These are phyloP conservation scores for Ochetophila trinervis DNA, from an alignment of 306 rosid genomes.

Conservation along the genomic window DNA sequence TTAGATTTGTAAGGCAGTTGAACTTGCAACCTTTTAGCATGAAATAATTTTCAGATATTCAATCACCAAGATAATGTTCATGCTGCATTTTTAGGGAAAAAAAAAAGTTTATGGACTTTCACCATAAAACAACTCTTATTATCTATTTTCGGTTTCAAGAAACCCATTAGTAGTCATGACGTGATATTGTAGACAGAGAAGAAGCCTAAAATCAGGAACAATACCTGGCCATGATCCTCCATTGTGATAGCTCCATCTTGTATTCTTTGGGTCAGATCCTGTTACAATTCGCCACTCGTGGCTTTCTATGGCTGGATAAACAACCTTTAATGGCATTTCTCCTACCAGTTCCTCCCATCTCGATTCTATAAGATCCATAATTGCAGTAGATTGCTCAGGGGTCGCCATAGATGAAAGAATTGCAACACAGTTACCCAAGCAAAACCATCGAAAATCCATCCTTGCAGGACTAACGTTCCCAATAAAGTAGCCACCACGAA, in stretches of 20 bases:
- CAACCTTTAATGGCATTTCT: slow-evolving; percentile 66
- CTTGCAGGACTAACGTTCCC: slow-evolving; percentile 67
- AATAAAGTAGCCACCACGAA: slow-evolving; percentile 56
- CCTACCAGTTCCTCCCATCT: slow-evolving; percentile 62
- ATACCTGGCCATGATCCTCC: slow-evolving; percentile 79
- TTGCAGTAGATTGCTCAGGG: slow-evolving; percentile 58
- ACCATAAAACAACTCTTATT: background rate
- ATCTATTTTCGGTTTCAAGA: background rate
- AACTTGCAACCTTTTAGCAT: too few species aligned
- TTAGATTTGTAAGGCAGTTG: too few species aligned
- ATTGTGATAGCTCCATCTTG: slow-evolving; percentile 70
- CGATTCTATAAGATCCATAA: slow-evolving; percentile 72
- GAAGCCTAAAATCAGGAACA: background rate
- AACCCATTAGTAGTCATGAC: background rate
- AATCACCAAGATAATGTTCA: too few species aligned
- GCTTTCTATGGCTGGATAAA: slow-evolving; percentile 60
- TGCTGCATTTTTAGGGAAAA: too few species aligned
- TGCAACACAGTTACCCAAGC: slow-evolving; percentile 63
- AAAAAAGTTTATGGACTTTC: too few species aligned
- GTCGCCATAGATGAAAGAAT: slow-evolving; percentile 66
- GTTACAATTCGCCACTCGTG: slow-evolving; percentile 58
- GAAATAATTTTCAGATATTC: too few species aligned
- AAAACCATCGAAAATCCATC: slow-evolving; percentile 72
- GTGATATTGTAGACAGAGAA: background rate
- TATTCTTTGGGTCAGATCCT: slow-evolving; percentile 70